These are phyloP conservation scores for Lavandula angustifolia DNA, from an alignment of 257 asterid species.

Conservation along the genomic window DNA sequence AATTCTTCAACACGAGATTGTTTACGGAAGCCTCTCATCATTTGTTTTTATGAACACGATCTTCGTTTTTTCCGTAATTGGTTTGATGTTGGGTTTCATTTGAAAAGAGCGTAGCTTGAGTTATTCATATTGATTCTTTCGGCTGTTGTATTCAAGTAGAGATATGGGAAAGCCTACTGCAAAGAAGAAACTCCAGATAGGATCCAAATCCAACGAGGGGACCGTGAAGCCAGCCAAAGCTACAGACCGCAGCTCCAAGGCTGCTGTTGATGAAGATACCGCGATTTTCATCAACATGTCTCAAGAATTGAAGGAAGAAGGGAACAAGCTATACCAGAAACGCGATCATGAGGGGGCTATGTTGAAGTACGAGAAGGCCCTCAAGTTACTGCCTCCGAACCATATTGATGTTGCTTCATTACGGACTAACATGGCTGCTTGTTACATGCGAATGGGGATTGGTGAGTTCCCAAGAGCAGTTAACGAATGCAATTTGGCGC, in stretches of 20 bases:
- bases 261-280: conserved; percentile 85
- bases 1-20: not conserved
- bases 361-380: conserved; percentile 88
- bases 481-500: conserved; percentile 81
- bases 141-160: conserved; percentile 22
- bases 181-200: conserved; percentile 55
- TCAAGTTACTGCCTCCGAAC: conserved; percentile 67
- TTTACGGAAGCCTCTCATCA: not conserved
- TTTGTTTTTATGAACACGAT: conserved; percentile 19
- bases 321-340: conserved; percentile 67
- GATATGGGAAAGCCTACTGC: conserved; percentile 87
- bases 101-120: conserved; percentile 30
- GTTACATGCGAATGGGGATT: conserved; percentile 88
- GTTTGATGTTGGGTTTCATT: conserved; percentile 29
- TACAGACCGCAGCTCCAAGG: conserved; percentile 56
- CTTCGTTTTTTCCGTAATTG: conserved; percentile 13
- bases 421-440: conserved; percentile 84
- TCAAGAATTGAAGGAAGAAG: conserved; percentile 89
- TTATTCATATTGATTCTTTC: conserved; percentile 9
- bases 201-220: conserved; percentile 48
- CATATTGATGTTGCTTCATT: conserved; percentile 83
- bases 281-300: conserved; percentile 88
- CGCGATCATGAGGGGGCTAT: conserved; percentile 91
- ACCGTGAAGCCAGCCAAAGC: conserved; percentile 45
- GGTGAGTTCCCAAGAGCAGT: conserved; percentile 93